Evolutionary conservation across 2,329 filamentous ascomycete species (phyloP).

Genomic region (Alternaria ventricosa): DNA sequence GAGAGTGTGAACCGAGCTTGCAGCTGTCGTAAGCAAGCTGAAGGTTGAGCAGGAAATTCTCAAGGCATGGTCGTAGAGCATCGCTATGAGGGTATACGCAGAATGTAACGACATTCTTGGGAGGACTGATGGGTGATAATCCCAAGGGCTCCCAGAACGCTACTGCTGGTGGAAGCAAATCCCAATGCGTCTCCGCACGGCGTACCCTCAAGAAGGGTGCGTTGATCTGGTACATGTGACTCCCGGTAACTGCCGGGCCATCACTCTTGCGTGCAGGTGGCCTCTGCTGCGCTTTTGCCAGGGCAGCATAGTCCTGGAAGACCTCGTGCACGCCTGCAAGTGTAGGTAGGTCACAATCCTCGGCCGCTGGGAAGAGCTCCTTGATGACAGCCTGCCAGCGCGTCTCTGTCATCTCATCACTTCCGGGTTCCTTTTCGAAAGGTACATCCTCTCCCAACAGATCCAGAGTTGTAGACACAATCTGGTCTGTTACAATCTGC

Average conservation of each 20-base stretch:
- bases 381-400: slow-evolving; percentile 34
- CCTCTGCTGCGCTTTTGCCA: slow-evolving; percentile 45
- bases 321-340: slow-evolving; percentile 54
- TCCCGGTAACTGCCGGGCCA: slow-evolving; percentile 29
- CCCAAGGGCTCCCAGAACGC: slow-evolving; percentile 84
- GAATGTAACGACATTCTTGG: slow-evolving; percentile 73
- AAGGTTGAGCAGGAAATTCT: slow-evolving; percentile 70
- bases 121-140: slow-evolving; percentile 71
- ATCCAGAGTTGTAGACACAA: slow-evolving; percentile 60
- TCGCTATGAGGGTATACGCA: slow-evolving; percentile 73
- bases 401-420: slow-evolving; percentile 26
- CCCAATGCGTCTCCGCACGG: slow-evolving; percentile 71
- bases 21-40: slow-evolving; percentile 75
- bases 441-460: slow-evolving; percentile 32
- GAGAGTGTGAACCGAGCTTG: slow-evolving; percentile 71
- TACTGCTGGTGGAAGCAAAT: slow-evolving; percentile 75
- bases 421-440: background rate
- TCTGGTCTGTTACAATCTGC: slow-evolving; percentile 75
- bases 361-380: slow-evolving; percentile 38
- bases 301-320: slow-evolving; percentile 47
- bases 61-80: slow-evolving; percentile 66
- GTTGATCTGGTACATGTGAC: slow-evolving; percentile 57
- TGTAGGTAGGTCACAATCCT: slow-evolving; percentile 39
- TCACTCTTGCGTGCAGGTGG: slow-evolving; percentile 43
- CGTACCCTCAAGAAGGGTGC: slow-evolving; percentile 76